phyloP scores from a whole-genome alignment of 139 green algal species.

The Eudorina sp. region DNA sequence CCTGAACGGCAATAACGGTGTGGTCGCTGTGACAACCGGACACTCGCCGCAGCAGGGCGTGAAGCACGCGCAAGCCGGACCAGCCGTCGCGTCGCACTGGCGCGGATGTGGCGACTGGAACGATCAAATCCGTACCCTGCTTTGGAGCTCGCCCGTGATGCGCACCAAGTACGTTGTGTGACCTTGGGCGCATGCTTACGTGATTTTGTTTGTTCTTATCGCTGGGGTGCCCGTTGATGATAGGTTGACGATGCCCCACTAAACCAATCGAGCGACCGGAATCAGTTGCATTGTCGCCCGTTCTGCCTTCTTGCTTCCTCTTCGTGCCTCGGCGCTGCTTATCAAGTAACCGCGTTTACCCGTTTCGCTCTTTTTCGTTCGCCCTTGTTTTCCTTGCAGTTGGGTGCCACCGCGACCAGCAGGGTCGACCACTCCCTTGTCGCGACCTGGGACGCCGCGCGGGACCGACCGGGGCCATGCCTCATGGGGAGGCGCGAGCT shows the following conservation, averaged over 20 bases:
- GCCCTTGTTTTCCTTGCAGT: too few species aligned
- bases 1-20: background rate
- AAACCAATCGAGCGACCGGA: too few species aligned
- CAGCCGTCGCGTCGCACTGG: background rate
- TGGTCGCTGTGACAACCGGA: background rate
- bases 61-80: background rate
- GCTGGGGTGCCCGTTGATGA: too few species aligned
- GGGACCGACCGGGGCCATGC: background rate
- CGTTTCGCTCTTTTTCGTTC: too few species aligned
- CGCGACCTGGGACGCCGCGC: background rate
- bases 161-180: constrained; percentile 31
- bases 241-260: too few species aligned
- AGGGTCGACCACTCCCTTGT: background rate
- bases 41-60: background rate
- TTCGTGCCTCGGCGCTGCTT: too few species aligned
- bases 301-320: too few species aligned
- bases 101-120: constrained; percentile 24
- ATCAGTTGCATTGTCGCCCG: too few species aligned
- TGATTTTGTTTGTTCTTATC: too few species aligned
- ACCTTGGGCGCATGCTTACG: too few species aligned
- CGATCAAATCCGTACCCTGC: background rate
- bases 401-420: constrained; percentile 6
- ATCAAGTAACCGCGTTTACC: too few species aligned
- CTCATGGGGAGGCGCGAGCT: background rate
- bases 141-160: background rate